Conservation (phyloP, 176 grass and related monocot genomes). For the Zizania latifolia region DNA sequence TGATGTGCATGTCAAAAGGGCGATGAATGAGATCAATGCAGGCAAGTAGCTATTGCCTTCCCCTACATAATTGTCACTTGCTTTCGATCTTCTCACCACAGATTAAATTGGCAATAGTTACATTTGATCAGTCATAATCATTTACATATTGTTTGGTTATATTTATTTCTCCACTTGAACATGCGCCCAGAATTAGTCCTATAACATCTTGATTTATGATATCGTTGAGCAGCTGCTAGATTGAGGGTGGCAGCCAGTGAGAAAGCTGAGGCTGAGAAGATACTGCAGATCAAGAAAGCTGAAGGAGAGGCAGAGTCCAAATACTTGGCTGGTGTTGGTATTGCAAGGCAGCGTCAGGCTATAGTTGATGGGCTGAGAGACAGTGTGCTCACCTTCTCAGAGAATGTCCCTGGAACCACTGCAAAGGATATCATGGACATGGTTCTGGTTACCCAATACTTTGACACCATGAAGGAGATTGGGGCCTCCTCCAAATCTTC, state of each 20-base stretch:
- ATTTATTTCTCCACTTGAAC: background rate
- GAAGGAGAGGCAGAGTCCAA: slow-evolving; percentile 67
- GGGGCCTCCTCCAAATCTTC: slow-evolving; percentile 55
- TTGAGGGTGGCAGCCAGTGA: slow-evolving; percentile 53
- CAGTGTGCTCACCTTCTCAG: slow-evolving; percentile 60
- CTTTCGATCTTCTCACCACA: background rate
- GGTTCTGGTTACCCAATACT: slow-evolving; percentile 56
- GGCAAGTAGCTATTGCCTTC: slow-evolving; percentile 2
- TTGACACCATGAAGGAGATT: slow-evolving; percentile 59
- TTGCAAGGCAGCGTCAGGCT: slow-evolving; percentile 59
- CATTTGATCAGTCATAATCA: background rate
- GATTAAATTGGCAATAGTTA: background rate
- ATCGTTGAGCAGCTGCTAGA: slow-evolving; percentile 43
- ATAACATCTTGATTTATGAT: background rate
- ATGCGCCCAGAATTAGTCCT: background rate
- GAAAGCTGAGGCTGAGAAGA: slow-evolving; percentile 68
- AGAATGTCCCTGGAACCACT: slow-evolving; percentile 49
- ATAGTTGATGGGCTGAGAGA: slow-evolving; percentile 57
- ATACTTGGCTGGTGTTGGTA: slow-evolving; percentile 52
- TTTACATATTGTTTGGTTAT: background rate
- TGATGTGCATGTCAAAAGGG: slow-evolving; percentile 53
- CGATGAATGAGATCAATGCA: slow-evolving; percentile 70
- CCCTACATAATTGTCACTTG: background rate
- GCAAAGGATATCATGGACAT: slow-evolving; percentile 61
- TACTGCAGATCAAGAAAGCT: slow-evolving; percentile 52